Evolutionary conservation across 2,329 filamentous ascomycete species (phyloP), one percentile per base, ranked within the genome.

Genomic region (Saccharata proteae): DNA sequence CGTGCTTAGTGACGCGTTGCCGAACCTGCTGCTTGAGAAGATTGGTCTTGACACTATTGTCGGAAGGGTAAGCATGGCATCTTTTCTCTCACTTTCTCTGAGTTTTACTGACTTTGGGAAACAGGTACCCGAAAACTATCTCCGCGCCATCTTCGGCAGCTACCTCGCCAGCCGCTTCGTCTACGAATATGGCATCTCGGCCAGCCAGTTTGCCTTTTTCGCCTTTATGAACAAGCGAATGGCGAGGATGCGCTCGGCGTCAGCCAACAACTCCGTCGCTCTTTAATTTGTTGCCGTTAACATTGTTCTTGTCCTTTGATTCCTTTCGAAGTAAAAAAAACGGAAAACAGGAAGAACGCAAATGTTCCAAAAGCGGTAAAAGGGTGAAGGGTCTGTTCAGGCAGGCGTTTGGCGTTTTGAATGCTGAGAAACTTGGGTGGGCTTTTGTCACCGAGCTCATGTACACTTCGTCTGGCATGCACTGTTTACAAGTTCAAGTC

Each of bases 161-260:
- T 94, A 88, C 61, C 68, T 98, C 43, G 88, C 90, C 29, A 92
- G 81, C 50, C 80, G 90, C 25, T 98, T 98, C 55, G 84, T 98
- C 23, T 98, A 98, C 58, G 76, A 93, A 55, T 90, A 88, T 54
- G 90, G 90, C 48, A 86, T 85, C 54, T 78, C 74, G 43, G 86
- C 90, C 4, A 90, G 80, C 64, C 88, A 94, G 50, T 96, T 98
- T 64, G 85, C 88, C 22, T 98, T 98, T 69, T 98, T 93, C 60
- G 84, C 93, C 55, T 98, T 96, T 45, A 66, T 66, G 62, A 65
- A 61, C 47, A 55, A 62, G 44, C 51, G 62, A 15, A 65, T 64
- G 55, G 48, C 50, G 9, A 59, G 55, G 41, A 35, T 53, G n/a
- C 38, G 34, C 24, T 36, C 40, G 29, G 43, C 24, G 16, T 30